These are phyloP conservation scores for Linum lewisii DNA, from an alignment of 345 rosid species.

Conservation along the genomic window DNA sequence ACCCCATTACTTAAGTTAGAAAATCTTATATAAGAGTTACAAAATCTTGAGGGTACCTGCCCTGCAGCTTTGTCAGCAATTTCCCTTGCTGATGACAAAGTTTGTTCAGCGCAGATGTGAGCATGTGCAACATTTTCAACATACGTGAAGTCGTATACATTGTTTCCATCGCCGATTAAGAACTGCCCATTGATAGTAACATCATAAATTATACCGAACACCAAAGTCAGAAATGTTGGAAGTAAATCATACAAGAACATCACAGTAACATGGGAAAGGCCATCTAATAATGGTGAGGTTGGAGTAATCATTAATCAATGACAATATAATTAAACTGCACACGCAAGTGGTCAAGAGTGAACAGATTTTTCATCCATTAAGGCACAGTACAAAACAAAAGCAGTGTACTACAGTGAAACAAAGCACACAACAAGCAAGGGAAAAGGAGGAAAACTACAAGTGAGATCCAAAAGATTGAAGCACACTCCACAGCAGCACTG, in stretches of 20 bases:
- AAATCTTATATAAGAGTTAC: not conserved
- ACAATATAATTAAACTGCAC: too few species aligned
- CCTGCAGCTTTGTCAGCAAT: conserved; percentile 77
- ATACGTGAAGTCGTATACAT: conserved; percentile 69
- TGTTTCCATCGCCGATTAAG: conserved; percentile 86
- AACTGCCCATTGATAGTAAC: conserved; percentile 34
- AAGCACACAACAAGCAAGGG: too few species aligned
- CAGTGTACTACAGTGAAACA: too few species aligned
- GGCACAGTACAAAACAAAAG: too few species aligned
- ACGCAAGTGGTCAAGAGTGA: too few species aligned
- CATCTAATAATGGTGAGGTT: too few species aligned
- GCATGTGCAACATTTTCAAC: conserved; percentile 96
- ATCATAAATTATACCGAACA: not conserved
- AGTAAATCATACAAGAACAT: conserved; percentile 1
- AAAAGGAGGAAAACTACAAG: too few species aligned
- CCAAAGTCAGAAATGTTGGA: not conserved
- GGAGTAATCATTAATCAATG: too few species aligned
- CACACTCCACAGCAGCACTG: too few species aligned
- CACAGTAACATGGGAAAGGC: not conserved
- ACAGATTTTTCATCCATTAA: too few species aligned
- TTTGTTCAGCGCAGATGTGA: conserved; percentile 86
- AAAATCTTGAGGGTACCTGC: conserved; percentile 37
- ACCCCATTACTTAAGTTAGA: too few species aligned
- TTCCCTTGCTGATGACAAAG: conserved; percentile 71
- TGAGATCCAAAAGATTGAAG: too few species aligned